A percentile compares a stretch with the other conserved stretches of the same genome.
Conservation (phyloP, 2,329 filamentous ascomycete genomes). For the Talaromyces sp. region DNA sequence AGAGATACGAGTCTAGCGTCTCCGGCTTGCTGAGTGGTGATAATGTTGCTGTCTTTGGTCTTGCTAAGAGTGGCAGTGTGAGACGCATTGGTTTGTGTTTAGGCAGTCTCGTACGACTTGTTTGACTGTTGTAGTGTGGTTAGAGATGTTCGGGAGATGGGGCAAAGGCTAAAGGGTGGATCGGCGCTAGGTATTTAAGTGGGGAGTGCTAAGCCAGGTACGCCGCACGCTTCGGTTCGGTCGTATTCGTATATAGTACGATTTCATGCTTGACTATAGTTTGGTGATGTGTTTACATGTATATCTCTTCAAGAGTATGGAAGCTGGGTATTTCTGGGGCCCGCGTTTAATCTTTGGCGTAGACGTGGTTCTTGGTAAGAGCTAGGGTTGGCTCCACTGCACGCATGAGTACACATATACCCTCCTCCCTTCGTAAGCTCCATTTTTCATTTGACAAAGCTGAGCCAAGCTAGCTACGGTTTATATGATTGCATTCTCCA, state of each 20-base stretch:
- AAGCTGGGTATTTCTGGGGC: too few species aligned
- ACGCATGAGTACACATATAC: too few species aligned
- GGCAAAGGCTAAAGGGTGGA: background rate
- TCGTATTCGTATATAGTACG: background rate
- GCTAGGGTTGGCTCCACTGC: too few species aligned
- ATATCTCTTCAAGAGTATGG: too few species aligned
- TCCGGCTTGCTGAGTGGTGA: background rate
- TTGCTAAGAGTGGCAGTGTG: background rate
- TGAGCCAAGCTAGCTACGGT: too few species aligned
- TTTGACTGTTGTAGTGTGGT: background rate
- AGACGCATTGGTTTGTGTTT: slow-evolving; percentile 9
- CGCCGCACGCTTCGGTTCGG: background rate
- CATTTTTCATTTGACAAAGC: too few species aligned
- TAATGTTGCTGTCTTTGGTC: background rate
- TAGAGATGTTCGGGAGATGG: background rate
- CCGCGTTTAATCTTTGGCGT: too few species aligned
- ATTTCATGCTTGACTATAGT: too few species aligned
- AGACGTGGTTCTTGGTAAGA: too few species aligned
- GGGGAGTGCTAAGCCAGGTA: background rate
- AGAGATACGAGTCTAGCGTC: slow-evolving; percentile 23
- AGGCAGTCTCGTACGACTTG: background rate
- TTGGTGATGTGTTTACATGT: too few species aligned
- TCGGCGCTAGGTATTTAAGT: background rate
- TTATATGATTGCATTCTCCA: too few species aligned
- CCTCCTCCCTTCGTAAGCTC: too few species aligned